Conservation (phyloP, 257 asterid genomes). For the Nicotiana tomentosiformis region DNA sequence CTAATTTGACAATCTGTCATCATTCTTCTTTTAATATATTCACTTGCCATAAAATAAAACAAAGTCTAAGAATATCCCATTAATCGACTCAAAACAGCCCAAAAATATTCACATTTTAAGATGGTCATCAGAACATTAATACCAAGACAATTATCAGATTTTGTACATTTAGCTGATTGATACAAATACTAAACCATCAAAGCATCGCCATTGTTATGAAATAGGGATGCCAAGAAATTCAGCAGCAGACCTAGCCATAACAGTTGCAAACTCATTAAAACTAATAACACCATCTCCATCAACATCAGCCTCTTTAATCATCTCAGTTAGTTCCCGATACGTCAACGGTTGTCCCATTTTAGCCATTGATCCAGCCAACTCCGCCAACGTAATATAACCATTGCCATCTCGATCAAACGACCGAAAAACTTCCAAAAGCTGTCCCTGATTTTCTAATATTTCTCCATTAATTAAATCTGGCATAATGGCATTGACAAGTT, state of each 20-base stretch:
- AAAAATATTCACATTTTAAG: background rate
- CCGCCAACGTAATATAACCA: constrained; percentile 81
- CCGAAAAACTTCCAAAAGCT: constrained; percentile 64
- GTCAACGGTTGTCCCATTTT: constrained; percentile 90
- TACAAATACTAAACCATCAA: background rate
- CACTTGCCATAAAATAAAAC: background rate
- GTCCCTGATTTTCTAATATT: constrained; percentile 55
- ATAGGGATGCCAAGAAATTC: constrained; percentile 52
- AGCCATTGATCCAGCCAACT: constrained; percentile 84
- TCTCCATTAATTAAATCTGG: constrained; percentile 58
- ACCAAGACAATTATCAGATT: background rate
- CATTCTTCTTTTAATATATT: background rate
- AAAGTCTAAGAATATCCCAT: background rate
- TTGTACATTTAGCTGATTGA: background rate
- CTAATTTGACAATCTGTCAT: background rate
- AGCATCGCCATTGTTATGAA: constrained; percentile 12
- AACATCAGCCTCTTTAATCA: constrained; percentile 78
- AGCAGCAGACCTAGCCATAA: constrained; percentile 73
- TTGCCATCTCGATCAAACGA: constrained; percentile 88
- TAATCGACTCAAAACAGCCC: background rate
- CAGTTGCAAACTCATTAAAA: constrained; percentile 58
- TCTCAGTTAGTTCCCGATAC: constrained; percentile 70
- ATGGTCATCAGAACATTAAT: background rate
- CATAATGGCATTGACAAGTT: constrained; percentile 50
- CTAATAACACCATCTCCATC: constrained; percentile 88